These are phyloP conservation scores for Phytophthora melonis DNA, from an alignment of 352 stramenopile species.

Conservation along the genomic window DNA sequence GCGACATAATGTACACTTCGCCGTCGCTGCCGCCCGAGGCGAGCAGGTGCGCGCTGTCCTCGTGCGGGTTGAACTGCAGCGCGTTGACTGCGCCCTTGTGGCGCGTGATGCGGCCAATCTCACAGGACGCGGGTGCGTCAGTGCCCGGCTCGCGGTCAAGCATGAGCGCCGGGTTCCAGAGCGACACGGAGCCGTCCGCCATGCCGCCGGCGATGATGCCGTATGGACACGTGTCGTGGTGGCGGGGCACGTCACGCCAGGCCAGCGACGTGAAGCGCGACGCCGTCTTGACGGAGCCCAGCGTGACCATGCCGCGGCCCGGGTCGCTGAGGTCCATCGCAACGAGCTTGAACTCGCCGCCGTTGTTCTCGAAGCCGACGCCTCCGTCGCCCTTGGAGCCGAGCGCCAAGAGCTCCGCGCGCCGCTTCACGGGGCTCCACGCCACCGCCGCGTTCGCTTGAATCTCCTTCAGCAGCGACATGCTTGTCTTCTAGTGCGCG, in stretches of 20 bases:
- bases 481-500: slow-evolving; percentile 34
- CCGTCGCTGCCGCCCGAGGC: slow-evolving; percentile 94
- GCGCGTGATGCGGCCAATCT: slow-evolving; percentile 82
- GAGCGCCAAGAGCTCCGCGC: slow-evolving; percentile 84
- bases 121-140: slow-evolving; percentile 47
- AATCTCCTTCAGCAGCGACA: slow-evolving; percentile 93
- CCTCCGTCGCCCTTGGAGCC: slow-evolving; percentile 96
- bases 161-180: slow-evolving; percentile 96
- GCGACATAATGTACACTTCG: slow-evolving; percentile 96
- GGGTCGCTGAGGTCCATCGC: slow-evolving; percentile 91
- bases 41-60: slow-evolving; percentile 92
- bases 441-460: slow-evolving; percentile 89
- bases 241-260: slow-evolving; percentile 91
- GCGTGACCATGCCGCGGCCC: slow-evolving; percentile 69
- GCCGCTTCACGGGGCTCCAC: slow-evolving; percentile 86
- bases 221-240: slow-evolving; percentile 81
- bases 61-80: slow-evolving; percentile 96
- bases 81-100: slow-evolving; percentile 94
- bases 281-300: slow-evolving; percentile 91
- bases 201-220: slow-evolving; percentile 97
- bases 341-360: slow-evolving; percentile 97
- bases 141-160: slow-evolving; percentile 66
- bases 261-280: slow-evolving; percentile 94
- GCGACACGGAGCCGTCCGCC: slow-evolving; percentile 95
- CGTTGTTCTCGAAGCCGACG: slow-evolving; percentile 97